phyloP scores from a whole-genome alignment of 139 green algal species.

The Coccomyxa sp. region DNA sequence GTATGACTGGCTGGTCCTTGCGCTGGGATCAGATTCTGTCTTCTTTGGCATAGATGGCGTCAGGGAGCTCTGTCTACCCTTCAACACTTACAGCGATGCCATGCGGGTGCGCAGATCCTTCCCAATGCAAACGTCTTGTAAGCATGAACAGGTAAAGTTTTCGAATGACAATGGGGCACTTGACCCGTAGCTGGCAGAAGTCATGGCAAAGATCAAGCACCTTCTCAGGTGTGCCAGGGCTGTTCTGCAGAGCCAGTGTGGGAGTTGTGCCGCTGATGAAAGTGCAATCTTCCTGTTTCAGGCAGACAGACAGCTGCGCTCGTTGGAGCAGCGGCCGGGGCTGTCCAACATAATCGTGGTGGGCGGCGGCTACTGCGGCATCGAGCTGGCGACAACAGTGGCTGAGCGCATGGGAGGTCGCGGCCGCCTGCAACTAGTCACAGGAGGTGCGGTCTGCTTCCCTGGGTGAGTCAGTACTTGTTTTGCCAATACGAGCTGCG shows the following conservation, averaged over 20 bases:
- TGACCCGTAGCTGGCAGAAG: too few relatives aligned
- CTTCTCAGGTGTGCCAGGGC: too few relatives aligned
- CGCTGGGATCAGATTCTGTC: slow-evolving; percentile 66
- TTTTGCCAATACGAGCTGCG: too few relatives aligned
- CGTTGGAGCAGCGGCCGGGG: neutral
- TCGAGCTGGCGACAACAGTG: slow-evolving; percentile 83
- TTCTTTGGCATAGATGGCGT: slow-evolving; percentile 75
- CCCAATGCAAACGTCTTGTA: too few relatives aligned
- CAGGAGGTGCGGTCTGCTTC: neutral
- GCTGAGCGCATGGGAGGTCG: slow-evolving; percentile 51
- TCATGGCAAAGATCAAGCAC: too few relatives aligned
- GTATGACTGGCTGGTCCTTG: slow-evolving; percentile 90
- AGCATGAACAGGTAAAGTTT: too few relatives aligned
- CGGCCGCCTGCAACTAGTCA: slow-evolving; percentile 3
- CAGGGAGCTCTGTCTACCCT: slow-evolving; percentile 72
- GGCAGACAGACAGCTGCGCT: neutral
- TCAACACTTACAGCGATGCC: slow-evolving; percentile 77
- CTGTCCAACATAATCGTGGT: slow-evolving; percentile 60
- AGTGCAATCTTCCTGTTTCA: neutral
- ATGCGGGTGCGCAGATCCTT: slow-evolving; percentile 12
- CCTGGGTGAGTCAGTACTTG: too few relatives aligned
- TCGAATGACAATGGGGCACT: too few relatives aligned
- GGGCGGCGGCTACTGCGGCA: slow-evolving; percentile 83
- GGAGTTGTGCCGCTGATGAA: too few relatives aligned
- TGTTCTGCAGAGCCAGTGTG: too few relatives aligned